Evolutionary conservation across 352 stramenopile genomes (phyloP), one percentile per base, ranked within the genome.

Genomic region (Saprolegnia parasitica): DNA sequence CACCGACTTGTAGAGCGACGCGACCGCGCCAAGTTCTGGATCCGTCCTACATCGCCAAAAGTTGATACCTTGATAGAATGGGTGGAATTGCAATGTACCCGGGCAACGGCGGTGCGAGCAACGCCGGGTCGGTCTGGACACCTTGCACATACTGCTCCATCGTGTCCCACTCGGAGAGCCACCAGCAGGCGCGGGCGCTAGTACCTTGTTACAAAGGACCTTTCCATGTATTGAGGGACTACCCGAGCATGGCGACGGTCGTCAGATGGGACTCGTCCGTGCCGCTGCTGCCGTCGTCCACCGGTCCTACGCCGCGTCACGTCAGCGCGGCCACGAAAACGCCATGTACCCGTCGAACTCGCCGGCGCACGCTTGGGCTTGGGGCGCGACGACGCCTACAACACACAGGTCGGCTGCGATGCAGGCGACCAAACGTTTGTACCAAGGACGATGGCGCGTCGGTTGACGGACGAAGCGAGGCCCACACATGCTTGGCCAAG

Each of bases 1-100:
- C 23, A 99, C 92, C 3, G 97, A 88, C 40, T 85, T 80, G 62
- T 90, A 95, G 32, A 95, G 45, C 15, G 81, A 35, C 35, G 60
- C 47, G n/a, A 71, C 42, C 8, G 35, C 58, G n/a, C 42, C 29
- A 13, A 67, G 35, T 24, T 67, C 58, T 3, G 58, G 50, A 18
- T 67, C 58, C 13, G 11, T 32, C n/a, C 58, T 67, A 40, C 40
- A 35, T 50, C 2, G 8, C 20, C 20, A 37, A 5, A 46, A 23
- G 20, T 24, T 16, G 20, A 18, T 46, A 46, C n/a, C 5, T 45
- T 40, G 16, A 49, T 21, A 26, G 0, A 46, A 15, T 46, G 8
- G 39, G 39, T 46, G 39, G 15, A 46, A 15, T 46, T 0, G 26
- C 56, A 1, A 23, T 21, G n/a, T 56, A 67, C 58, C 58, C 50